Evolutionary conservation across 257 asterid species (phyloP).

Genomic region (Lycium barbarum): DNA sequence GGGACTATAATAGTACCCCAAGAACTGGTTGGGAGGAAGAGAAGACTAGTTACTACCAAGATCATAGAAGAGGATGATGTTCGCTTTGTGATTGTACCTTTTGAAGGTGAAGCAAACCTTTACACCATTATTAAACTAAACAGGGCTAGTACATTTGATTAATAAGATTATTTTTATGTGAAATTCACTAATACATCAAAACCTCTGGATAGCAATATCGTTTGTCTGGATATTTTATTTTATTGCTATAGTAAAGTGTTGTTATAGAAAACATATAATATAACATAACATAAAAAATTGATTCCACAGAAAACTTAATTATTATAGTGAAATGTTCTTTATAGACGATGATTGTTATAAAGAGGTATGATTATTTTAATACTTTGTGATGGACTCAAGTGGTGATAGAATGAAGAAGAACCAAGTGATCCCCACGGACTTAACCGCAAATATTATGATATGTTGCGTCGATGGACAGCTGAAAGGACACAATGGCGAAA

Average conservation of each 20-base stretch:
- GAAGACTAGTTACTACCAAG: not conserved
- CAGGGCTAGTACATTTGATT: not conserved
- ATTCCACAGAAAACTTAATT: not conserved
- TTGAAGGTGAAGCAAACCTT: not conserved
- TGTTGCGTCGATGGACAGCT: not conserved
- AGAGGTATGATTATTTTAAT: not conserved
- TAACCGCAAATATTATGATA: not conserved
- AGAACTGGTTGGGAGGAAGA: not conserved
- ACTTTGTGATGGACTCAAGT: not conserved
- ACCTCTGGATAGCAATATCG: not conserved
- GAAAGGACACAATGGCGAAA: not conserved
- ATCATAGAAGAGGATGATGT: not conserved
- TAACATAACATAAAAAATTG: not conserved
- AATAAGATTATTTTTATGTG: not conserved
- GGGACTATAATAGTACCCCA: not conserved
- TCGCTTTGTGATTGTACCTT: not conserved
- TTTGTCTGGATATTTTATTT: not conserved
- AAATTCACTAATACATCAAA: not conserved
- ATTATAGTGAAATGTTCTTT: not conserved
- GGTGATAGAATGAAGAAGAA: not conserved
- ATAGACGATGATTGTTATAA: not conserved
- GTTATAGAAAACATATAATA: not conserved
- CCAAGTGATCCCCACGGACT: not conserved
- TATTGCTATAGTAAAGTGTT: not conserved
- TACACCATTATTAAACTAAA: not conserved